Base-by-base conservation (phyloP, 805 yeast species). In the Monosporozyma unispora region DNA sequence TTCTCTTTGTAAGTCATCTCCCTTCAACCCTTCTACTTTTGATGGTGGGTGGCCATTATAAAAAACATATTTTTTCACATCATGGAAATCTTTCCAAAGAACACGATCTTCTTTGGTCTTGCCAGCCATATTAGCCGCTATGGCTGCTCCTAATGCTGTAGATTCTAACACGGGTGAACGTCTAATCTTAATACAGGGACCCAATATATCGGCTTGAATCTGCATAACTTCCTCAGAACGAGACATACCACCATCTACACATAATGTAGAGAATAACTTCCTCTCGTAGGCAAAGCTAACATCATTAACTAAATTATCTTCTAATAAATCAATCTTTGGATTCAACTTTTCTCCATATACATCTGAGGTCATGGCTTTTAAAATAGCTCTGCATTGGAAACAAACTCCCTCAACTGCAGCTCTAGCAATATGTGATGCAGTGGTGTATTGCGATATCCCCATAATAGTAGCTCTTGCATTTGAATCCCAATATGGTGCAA, bases 161-260 rank as follows among this genome's bases (percentile, higher is more conserved):
- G 96, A 88, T 68, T 90, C 98, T 33, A 87, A 73, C 65, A 83
- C 85, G 29, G 80, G 77, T 1, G 96, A 89, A 59, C 96, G 76
- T 57, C 79, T 78, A 41, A 90, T 91, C 25, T 82, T 80, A 37
- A 83, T 86, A 68, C 89, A 80, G 1, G 93, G 91, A 3, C 97
- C 97, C 57, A 88, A 74, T 53, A 90, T 82, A 65, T 90, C 95
- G 7, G 96, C 85, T 70, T 90, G 97, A 54, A 90, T 87, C 71
- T 87, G 96, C 84, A 91, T 84, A 47, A 89, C 91, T 59, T 85
- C 91, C 61, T 84, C 83, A 18, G 96, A 87, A 58, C 85, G 80
- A 21, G 96, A 84, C 93, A 90, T 84, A 57, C 98, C 98, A 49
- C 97, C 98, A 64, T 90, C 98, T 22, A 90, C 96, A 29, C 87